phyloP scores from a whole-genome alignment of 345 rosid genomes.

The Populus ilicifolia region DNA sequence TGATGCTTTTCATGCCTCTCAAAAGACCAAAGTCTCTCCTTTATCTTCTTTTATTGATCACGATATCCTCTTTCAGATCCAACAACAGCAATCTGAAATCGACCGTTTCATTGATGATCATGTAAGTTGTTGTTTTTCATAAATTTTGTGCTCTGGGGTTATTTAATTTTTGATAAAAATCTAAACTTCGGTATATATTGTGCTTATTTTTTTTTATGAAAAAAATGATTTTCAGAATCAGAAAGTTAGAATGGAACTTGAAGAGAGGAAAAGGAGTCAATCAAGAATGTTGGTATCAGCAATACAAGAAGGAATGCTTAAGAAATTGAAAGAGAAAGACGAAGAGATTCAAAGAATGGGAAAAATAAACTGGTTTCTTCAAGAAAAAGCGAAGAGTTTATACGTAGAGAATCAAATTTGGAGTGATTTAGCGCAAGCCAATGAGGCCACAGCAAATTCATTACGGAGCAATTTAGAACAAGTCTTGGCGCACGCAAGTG shows the following conservation, averaged over 20 bases:
- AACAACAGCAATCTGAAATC: constrained; percentile 54
- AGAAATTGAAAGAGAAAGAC: constrained; percentile 56
- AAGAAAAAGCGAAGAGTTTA: constrained; percentile 53
- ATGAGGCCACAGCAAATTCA: constrained; percentile 64
- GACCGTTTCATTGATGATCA: constrained; percentile 50
- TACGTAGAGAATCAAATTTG: constrained; percentile 57
- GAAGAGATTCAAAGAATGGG: constrained; percentile 53
- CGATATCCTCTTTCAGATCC: constrained; percentile 43
- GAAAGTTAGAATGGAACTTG: constrained; percentile 58
- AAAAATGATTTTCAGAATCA: constrained; percentile 29
- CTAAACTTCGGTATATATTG: not conserved
- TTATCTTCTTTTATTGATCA: constrained; percentile 34
- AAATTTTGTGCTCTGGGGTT: not conserved
- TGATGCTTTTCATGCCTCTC: constrained; percentile 26
- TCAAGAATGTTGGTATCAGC: constrained; percentile 46
- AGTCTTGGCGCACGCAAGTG: constrained; percentile 52
- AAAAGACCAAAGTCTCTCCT: constrained; percentile 33
- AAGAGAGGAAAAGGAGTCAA: constrained; percentile 53
- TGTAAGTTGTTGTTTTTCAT: constrained; percentile 22
- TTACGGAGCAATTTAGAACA: constrained; percentile 54
- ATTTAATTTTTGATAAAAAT: not conserved
- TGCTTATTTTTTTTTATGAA: not conserved
- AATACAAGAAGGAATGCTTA: constrained; percentile 40
- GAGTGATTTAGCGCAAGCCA: constrained; percentile 61
- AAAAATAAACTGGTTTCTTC: constrained; percentile 57